phyloP scores from a whole-genome alignment of 2,329 filamentous ascomycete species.

The Colletotrichum graminicola region DNA sequence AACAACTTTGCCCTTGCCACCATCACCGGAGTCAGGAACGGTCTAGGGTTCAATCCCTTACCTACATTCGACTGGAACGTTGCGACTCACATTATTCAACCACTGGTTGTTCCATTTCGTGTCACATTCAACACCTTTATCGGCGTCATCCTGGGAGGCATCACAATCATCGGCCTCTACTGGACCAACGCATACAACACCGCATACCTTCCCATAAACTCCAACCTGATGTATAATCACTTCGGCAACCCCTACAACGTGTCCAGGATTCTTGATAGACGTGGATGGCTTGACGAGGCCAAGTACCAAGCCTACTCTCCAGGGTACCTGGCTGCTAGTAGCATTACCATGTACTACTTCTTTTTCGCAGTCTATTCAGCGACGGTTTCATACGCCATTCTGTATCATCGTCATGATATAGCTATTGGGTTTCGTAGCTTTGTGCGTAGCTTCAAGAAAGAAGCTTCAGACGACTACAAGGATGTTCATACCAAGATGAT shows the following conservation, averaged over 20 bases:
- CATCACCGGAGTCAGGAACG: constrained; percentile 52
- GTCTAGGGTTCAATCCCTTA: constrained; percentile 54
- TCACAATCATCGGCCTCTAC: constrained; percentile 49
- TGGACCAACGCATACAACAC: constrained; percentile 53
- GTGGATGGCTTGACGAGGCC: constrained; percentile 51
- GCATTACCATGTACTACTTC: constrained; percentile 52
- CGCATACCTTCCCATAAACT: constrained; percentile 56
- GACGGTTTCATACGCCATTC: constrained; percentile 54
- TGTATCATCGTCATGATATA: constrained; percentile 57
- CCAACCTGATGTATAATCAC: constrained; percentile 55
- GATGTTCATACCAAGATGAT: constrained; percentile 63
- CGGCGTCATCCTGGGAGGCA: constrained; percentile 48
- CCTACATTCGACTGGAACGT: constrained; percentile 58
- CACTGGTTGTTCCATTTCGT: constrained; percentile 49
- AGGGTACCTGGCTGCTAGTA: constrained; percentile 55
- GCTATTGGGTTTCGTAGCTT: constrained; percentile 52
- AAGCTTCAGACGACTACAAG: constrained; percentile 43
- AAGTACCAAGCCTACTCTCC: constrained; percentile 58
- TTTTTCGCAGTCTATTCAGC: constrained; percentile 58
- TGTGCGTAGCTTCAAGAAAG: constrained; percentile 48
- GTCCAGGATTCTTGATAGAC: constrained; percentile 48
- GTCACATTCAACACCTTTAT: constrained; percentile 49
- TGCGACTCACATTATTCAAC: constrained; percentile 47
- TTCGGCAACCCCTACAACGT: constrained; percentile 55
- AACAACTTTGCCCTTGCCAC: constrained; percentile 52